Conservation (phyloP, 352 stramenopile genomes). For the Plasmopara muralis region DNA sequence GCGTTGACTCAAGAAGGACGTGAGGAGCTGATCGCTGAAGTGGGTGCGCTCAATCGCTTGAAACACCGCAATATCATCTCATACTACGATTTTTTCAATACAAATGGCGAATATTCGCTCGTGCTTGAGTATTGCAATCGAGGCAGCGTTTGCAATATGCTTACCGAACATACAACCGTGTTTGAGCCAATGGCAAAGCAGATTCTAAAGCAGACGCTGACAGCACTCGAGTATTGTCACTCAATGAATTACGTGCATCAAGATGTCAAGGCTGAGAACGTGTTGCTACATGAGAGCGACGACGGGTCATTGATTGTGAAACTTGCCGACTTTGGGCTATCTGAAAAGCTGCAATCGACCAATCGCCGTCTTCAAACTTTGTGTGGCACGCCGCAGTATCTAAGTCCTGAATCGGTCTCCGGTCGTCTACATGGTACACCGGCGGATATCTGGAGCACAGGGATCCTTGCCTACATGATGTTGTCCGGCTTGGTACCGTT, state of each 20-base stretch:
- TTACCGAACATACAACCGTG: conserved; percentile 56
- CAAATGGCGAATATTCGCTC: conserved; percentile 71
- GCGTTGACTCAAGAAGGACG: conserved; percentile 38
- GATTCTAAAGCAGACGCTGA: conserved; percentile 72
- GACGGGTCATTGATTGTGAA: conserved; percentile 85
- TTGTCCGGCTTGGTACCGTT: conserved; percentile 56
- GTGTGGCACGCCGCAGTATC: conserved; percentile 94
- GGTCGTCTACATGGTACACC: conserved; percentile 87
- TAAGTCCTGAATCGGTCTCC: conserved; percentile 94
- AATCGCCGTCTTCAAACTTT: conserved; percentile 85
- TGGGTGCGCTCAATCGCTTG: conserved; percentile 57
- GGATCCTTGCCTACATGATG: conserved; percentile 94
- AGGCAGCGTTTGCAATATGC: conserved; percentile 74
- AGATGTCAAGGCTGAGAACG: conserved; percentile 81
- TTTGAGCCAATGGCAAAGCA: conserved; percentile 56
- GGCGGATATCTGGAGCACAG: conserved; percentile 92
- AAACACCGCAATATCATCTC: conserved; percentile 79
- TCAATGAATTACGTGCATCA: conserved; percentile 86
- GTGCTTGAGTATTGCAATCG: conserved; percentile 83
- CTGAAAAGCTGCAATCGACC: conserved; percentile 85
- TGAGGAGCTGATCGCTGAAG: conserved; percentile 65
- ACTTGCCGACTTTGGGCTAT: conserved; percentile 86
- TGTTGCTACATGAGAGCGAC: conserved; percentile 68
- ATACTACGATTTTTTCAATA: conserved; percentile 76
- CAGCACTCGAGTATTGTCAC: conserved; percentile 84